Evolutionary conservation across 495 filamentous ascomycete genomes (phyloP), one percentile per base, ranked within the genome.

Genomic region (Aspergillus sclerotiicarbonarius): DNA sequence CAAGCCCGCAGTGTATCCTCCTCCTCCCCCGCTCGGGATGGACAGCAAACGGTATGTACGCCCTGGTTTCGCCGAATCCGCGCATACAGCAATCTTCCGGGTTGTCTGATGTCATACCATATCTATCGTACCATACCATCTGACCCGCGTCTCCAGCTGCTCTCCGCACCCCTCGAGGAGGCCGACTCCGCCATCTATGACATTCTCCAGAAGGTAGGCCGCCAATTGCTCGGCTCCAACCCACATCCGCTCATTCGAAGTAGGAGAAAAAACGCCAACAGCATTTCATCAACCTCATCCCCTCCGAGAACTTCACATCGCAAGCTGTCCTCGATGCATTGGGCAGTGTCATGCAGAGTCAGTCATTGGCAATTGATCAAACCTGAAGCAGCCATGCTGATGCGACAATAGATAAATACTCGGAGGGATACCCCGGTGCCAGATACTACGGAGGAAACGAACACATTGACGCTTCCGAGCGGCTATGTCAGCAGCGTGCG

Each of bases 261-360:
- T 64, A 97, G 91, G 93, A 98, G 79, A 97, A 96, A 84, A 80
- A 80, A 58, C 83, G 94, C 60, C 94, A 98, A 71, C 93, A 96
- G 75, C 89, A 97, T 67, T 98, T 96, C 71, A 93, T 98, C 74
- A 98, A 98, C 76, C 84, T 98, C 54, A 98, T 98, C 59, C 94
- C 94, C 15, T 98, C 94, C 19, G 94, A 98, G 76, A 98, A 98
- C 76, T 98, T 98, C 73, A 98, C 94, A 9, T 97, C 94, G 15
- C 91, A 97, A 71, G 91, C 94, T 19, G 94, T 98, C 10, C 84
- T 97, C 37, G 94, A 98, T 83, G 92, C 93, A 8, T 78, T 98
- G 56, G 94, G 94, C 67, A 97, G 92, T 80, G 88, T 95, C 25
- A 98, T 98, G 94, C 93, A 98, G 77, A 98, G 90, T 94, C 78